Conservation (phyloP, 2,329 filamentous ascomycete species). For the Ceratocystis destructans region DNA sequence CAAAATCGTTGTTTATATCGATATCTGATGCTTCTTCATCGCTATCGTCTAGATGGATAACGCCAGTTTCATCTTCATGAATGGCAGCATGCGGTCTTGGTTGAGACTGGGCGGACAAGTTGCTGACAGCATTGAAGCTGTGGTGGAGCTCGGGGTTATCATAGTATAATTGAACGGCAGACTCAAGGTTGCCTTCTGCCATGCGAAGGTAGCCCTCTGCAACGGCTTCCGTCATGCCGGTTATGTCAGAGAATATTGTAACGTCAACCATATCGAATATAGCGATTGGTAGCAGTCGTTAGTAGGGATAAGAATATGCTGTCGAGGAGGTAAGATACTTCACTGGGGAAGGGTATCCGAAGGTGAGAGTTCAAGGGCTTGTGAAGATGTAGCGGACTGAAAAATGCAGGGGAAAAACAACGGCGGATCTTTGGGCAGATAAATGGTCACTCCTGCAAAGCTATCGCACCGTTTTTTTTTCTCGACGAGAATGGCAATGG, state of each 20-base stretch:
- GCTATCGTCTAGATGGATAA: constrained; percentile 51
- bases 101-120: constrained; percentile 25
- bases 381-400: not conserved
- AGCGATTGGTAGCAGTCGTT: not conserved
- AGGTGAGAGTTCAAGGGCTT: not conserved
- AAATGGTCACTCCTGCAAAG: not conserved
- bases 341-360: not conserved
- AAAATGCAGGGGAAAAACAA: not conserved
- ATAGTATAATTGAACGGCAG: constrained; percentile 81
- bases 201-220: constrained; percentile 74
- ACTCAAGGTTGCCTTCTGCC: constrained; percentile 68
- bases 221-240: constrained; percentile 56
- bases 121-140: constrained; percentile 29
- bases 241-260: constrained; percentile 68
- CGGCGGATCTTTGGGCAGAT: not conserved
- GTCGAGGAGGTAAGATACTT: not conserved
- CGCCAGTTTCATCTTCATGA: constrained; percentile 28
- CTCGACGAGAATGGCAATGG: not conserved
- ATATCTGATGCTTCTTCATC: constrained; percentile 22
- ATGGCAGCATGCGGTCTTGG: constrained; percentile 21
- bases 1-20: constrained; percentile 24
- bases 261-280: constrained; percentile 49
- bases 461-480: not conserved
- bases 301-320: not conserved
- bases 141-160: constrained; percentile 64